Percentiles rank a stretch among this genome's conserved stretches.
Evolutionary conservation across 306 rosid species (phyloP).

Genomic region (Cicer yamashitae): DNA sequence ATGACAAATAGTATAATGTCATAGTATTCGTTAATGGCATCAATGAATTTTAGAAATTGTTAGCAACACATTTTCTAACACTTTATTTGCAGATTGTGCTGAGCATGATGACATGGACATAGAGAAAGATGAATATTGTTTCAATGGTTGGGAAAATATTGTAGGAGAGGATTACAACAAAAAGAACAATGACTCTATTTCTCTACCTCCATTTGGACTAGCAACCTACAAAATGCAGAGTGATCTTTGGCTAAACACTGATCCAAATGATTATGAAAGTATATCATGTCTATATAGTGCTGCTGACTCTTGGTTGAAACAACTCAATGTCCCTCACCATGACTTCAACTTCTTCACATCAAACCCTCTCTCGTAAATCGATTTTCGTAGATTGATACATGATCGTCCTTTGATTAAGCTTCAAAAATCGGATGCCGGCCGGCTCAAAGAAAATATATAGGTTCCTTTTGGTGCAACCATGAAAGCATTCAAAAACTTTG

Average conservation of each 20-base stretch:
- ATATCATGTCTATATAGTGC: constrained; percentile 55
- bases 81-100: constrained; percentile 40
- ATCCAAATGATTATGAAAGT: constrained; percentile 55
- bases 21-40: background rate
- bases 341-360: constrained; percentile 75
- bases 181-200: constrained; percentile 25
- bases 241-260: constrained; percentile 65
- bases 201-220: constrained; percentile 68
- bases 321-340: constrained; percentile 70
- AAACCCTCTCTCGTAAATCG: constrained; percentile 50
- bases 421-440: constrained; percentile 38
- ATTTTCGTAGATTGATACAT: constrained; percentile 20
- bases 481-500: constrained; percentile 37
- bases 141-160: constrained; percentile 4
- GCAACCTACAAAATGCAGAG: constrained; percentile 75
- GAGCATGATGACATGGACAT: constrained; percentile 40
- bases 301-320: constrained; percentile 87
- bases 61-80: background rate
- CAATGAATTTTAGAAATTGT: too few species aligned
- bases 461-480: constrained; percentile 38
- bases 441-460: background rate
- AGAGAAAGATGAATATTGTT: constrained; percentile 33
- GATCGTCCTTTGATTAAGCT: constrained; percentile 32
- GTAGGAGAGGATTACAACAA: constrained; percentile 30
- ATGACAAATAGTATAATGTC: background rate